phyloP scores from a whole-genome alignment of 169 alveolate species.

The Theileria parva region DNA sequence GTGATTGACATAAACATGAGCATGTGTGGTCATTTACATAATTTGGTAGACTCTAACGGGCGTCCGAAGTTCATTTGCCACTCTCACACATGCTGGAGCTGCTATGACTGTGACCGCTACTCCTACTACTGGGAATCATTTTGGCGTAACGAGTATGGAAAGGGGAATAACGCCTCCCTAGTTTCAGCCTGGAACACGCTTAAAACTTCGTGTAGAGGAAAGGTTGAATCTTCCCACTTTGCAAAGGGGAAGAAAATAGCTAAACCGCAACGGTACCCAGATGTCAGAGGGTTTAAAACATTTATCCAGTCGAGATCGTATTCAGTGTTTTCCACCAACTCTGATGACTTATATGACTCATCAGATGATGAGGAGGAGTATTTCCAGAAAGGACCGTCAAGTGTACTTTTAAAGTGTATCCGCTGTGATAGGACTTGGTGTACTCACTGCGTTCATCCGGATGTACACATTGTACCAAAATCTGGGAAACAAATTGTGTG shows the following conservation, averaged over 20 bases:
- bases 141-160: slow-evolving; percentile 52
- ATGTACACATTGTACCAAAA: slow-evolving; percentile 48
- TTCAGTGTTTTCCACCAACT: neutral
- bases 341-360: slow-evolving; percentile 21
- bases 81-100: slow-evolving; percentile 67
- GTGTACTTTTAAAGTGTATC: slow-evolving; percentile 33
- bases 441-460: slow-evolving; percentile 64
- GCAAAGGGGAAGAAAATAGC: slow-evolving; percentile 48
- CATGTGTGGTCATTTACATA: slow-evolving; percentile 36
- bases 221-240: slow-evolving; percentile 64
- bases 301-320: slow-evolving; percentile 29
- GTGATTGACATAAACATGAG: slow-evolving; percentile 29
- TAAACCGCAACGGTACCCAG: slow-evolving; percentile 58
- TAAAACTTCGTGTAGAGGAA: slow-evolving; percentile 59
- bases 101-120: slow-evolving; percentile 67
- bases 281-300: slow-evolving; percentile 31
- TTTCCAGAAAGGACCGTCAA: slow-evolving; percentile 44
- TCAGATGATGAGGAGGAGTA: slow-evolving; percentile 57
- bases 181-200: slow-evolving; percentile 47
- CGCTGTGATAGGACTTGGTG: slow-evolving; percentile 71
- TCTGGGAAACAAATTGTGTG: slow-evolving; percentile 63
- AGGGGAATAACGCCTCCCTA: slow-evolving; percentile 5
- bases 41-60: slow-evolving; percentile 28
- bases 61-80: slow-evolving; percentile 63
- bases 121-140: slow-evolving; percentile 62